A percentile compares a stretch with the other conserved stretches of the same genome.
These are phyloP conservation scores for Xylariaceae sp. DNA, from an alignment of 2,329 filamentous ascomycete genomes.

Conservation along the genomic window DNA sequence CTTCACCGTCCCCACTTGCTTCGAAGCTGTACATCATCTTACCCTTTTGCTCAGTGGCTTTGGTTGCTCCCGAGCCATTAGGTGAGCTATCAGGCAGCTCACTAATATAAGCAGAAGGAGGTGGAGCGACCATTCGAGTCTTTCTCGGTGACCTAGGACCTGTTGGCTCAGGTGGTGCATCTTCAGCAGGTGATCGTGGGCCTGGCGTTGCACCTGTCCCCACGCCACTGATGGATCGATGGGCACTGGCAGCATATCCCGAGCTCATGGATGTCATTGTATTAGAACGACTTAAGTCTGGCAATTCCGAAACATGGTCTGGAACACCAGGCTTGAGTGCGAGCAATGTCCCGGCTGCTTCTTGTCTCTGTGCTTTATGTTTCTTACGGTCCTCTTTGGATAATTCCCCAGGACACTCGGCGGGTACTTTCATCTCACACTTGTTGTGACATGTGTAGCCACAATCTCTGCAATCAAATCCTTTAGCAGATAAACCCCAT, in stretches of 20 bases:
- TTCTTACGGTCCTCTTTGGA: conserved; percentile 95
- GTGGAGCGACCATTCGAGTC: conserved; percentile 80
- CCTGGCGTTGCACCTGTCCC: conserved; percentile 46
- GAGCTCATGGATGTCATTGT: conserved; percentile 90
- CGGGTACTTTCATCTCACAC: conserved; percentile 97
- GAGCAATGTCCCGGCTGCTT: conserved; percentile 61
- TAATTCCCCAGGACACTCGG: conserved; percentile 90
- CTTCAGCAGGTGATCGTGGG: conserved; percentile 46
- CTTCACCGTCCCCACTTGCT: conserved; percentile 73
- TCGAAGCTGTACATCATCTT: conserved; percentile 91
- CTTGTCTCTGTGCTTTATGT: conserved; percentile 80
- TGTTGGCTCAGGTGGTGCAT: conserved; percentile 41
- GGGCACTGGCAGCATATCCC: conserved; percentile 75
- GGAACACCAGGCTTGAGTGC: conserved; percentile 43
- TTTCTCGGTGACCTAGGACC: conserved; percentile 50
- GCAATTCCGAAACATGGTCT: conserved; percentile 56
- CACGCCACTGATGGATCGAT: conserved; percentile 67
- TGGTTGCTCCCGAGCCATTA: conserved; percentile 35
- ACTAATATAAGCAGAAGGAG: conserved; percentile 75
- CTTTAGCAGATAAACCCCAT: conserved; percentile 95
- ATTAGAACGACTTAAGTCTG: conserved; percentile 70
- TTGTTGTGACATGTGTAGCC: conserved; percentile 98
- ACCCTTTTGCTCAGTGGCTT: conserved; percentile 58
- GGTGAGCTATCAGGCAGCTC: conserved; percentile 53
- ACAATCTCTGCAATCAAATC: conserved; percentile 92